Conservation (phyloP, 768 basidiomycete species). For the Agrocybe praecox region DNA sequence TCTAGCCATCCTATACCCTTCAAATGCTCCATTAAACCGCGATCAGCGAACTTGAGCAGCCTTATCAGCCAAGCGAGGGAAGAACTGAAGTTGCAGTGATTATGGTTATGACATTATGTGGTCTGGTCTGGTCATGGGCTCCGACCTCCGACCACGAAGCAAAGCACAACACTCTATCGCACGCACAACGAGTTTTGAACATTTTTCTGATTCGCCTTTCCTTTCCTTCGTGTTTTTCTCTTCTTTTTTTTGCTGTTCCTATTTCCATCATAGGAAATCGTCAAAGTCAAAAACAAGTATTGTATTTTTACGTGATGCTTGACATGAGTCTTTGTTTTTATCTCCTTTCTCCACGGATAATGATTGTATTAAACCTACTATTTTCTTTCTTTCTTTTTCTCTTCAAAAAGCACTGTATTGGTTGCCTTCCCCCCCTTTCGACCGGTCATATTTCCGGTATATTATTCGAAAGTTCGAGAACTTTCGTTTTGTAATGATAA, state of each 20-base stretch:
- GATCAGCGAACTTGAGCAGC: conserved; percentile 31
- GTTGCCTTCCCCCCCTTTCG: too few species aligned
- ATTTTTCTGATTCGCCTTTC: too few species aligned
- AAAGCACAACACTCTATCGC: neutral
- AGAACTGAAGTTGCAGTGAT: conserved; percentile 11
- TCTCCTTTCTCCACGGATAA: neutral
- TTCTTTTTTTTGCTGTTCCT: too few species aligned
- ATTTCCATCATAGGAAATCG: too few species aligned
- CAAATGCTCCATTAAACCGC: conserved; percentile 46
- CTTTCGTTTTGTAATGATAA: neutral
- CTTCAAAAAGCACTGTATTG: neutral
- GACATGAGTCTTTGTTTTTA: neutral
- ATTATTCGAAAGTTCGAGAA: too few species aligned
- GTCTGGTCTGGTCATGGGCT: neutral
- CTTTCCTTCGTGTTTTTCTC: too few species aligned
- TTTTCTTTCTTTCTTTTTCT: neutral
- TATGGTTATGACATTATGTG: neutral
- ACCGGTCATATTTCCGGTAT: too few species aligned
- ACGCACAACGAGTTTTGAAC: too few species aligned
- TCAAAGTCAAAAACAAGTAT: too few species aligned
- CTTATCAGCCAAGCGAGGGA: conserved; percentile 32
- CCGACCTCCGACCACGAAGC: neutral
- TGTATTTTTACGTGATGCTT: neutral
- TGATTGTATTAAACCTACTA: neutral
- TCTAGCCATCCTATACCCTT: conserved; percentile 56